Evolutionary conservation across 176 grass and related monocot species (phyloP).

Genomic region (Carex littledalei): DNA sequence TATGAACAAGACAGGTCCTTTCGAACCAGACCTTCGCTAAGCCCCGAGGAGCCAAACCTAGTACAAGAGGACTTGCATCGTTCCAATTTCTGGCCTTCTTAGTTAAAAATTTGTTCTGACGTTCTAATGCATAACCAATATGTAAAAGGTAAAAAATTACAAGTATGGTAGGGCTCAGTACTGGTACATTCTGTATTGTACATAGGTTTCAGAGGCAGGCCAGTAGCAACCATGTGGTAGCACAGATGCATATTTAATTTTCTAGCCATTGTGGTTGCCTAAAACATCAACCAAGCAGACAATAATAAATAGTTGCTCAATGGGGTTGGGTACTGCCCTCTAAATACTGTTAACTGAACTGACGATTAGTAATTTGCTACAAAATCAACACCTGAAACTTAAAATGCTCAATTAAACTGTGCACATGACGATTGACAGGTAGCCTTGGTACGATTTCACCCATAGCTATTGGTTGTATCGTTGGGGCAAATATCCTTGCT

Average conservation of each 20-base stretch:
- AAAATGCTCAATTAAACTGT: background rate
- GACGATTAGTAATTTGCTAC: background rate
- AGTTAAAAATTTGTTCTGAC: background rate
- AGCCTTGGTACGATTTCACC: constrained; percentile 30
- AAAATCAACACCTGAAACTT: background rate
- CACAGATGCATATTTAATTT: constrained; percentile 5
- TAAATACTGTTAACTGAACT: background rate
- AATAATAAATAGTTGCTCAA: background rate
- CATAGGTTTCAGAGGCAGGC: background rate
- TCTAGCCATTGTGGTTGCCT: background rate
- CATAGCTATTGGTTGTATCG: constrained; percentile 32
- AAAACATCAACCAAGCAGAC: background rate
- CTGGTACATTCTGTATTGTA: background rate
- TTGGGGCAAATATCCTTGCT: constrained; percentile 39
- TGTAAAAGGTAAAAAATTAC: background rate
- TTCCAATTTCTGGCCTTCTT: too few species aligned
- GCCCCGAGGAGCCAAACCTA: too few species aligned
- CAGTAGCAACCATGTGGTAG: background rate
- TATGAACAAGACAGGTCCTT: too few species aligned
- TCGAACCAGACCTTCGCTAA: too few species aligned
- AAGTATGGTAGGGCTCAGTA: background rate
- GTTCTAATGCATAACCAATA: background rate
- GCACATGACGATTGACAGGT: constrained; percentile 8
- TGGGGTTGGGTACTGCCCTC: background rate
- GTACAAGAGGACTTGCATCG: too few species aligned